phyloP scores from a whole-genome alignment of 2,329 filamentous ascomycete species.

The Neofusicoccum sp. region DNA sequence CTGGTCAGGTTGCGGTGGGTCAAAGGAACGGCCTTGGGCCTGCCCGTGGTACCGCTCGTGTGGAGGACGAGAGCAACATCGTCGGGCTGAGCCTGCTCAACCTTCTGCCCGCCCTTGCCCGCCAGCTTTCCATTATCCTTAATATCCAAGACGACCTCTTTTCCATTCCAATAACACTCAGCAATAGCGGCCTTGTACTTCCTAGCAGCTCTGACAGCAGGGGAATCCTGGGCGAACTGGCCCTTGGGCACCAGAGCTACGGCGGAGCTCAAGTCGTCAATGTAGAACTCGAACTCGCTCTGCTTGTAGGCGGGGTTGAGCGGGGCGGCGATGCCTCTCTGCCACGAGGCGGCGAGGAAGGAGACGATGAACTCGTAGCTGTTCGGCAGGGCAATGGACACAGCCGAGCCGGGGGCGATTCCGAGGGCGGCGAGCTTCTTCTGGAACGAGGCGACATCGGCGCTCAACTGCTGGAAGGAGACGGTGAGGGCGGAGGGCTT shows the following conservation, averaged over 20 bases:
- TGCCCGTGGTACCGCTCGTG: constrained; percentile 80
- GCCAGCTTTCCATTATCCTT: constrained; percentile 71
- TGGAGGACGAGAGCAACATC: constrained; percentile 80
- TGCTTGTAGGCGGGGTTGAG: constrained; percentile 87
- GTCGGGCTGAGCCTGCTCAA: constrained; percentile 64
- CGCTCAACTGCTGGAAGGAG: constrained; percentile 65
- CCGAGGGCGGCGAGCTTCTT: constrained; percentile 73
- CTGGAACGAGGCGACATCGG: constrained; percentile 70
- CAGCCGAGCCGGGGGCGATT: constrained; percentile 65
- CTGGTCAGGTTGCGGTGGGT: constrained; percentile 77
- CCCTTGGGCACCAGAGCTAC: constrained; percentile 74
- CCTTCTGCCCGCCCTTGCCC: constrained; percentile 46
- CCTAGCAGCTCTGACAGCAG: constrained; percentile 72
- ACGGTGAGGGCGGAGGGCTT: constrained; percentile 61
- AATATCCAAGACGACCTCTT: constrained; percentile 71
- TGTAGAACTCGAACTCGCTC: constrained; percentile 88
- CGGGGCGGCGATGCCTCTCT: constrained; percentile 80
- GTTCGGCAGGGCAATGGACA: constrained; percentile 81
- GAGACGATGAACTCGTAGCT: constrained; percentile 86
- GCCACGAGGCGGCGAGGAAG: constrained; percentile 82
- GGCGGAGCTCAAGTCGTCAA: constrained; percentile 79
- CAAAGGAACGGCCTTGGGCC: constrained; percentile 81
- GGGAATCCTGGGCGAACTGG: constrained; percentile 62
- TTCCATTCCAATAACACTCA: constrained; percentile 76
- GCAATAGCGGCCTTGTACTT: constrained; percentile 82